Evolutionary conservation across 2,329 filamentous ascomycete genomes (phyloP), one percentile per base, ranked within the genome.

Genomic region (Elsinoe ampelina): DNA sequence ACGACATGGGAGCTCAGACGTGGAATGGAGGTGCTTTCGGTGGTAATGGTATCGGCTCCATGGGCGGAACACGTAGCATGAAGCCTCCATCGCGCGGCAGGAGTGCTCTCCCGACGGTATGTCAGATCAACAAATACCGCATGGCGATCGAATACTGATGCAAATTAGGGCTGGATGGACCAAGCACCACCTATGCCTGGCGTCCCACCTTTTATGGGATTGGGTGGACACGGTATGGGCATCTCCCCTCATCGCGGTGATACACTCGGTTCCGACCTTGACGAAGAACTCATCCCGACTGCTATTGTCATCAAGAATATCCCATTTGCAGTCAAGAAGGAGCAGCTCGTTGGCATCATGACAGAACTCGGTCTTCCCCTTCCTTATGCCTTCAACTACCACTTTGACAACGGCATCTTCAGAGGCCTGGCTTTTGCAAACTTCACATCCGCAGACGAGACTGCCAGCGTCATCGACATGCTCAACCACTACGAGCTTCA

Each of bases 291-390:
- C 59, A 98, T 98, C 59, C 92, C 92, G 2, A 98, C 93, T 2
- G 93, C 93, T 56, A 97, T 98, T 65, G 93, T 98, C 58, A 97
- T 98, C 74, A 98, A 98, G 77, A 98, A 98, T 70, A 98, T 98
- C 36, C 93, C 95, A 0, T 98, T 98, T 70, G 93, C 95, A 26
- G 90, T 97, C 58, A 91, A 95, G 72, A 97, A 97, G 74, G 93
- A 98, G 73, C 89, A 92, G 66, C 79, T 98, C 38, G 89, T 95
- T 34, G 83, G 85, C 61, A 80, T 96, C 63, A 98, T 98, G 93
- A 88, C 91, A 7, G 89, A 95, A 17, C 82, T 97, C 80, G 87
- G 89, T 63, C 80, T 98, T 38, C 93, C 93, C 1, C 82, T 97
- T 63, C 93, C 93, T 0, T 98, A 98, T 68, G 93, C 93, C 11